Evolutionary conservation across 1,284 basidiomycete genomes (phyloP).

Genomic region (Puccinia brachypodii): DNA sequence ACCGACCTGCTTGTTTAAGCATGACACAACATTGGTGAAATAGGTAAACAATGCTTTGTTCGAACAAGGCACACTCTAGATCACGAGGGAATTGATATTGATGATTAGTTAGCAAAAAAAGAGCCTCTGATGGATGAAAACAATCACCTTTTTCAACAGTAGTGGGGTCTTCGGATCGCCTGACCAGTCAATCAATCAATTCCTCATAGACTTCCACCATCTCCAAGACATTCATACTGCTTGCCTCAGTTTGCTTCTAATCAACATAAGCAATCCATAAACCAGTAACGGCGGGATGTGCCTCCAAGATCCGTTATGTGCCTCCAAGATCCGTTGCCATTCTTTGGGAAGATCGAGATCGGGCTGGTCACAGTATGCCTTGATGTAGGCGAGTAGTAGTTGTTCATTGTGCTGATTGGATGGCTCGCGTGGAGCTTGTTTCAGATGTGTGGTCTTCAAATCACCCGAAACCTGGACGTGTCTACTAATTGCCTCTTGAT

Average conservation of each 20-base stretch:
- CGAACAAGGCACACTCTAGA: slow-evolving; percentile 62
- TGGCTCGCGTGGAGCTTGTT: slow-evolving; percentile 10
- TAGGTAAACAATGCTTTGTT: slow-evolving; percentile 65
- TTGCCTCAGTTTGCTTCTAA: slow-evolving; percentile 43
- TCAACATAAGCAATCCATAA: slow-evolving; percentile 47
- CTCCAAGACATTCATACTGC: slow-evolving; percentile 32
- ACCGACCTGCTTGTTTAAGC: slow-evolving; percentile 72
- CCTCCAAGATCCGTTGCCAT: slow-evolving; percentile 42
- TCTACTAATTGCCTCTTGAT: slow-evolving; percentile 14
- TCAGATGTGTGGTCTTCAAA: slow-evolving; percentile 39
- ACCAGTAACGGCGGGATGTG: slow-evolving; percentile 27
- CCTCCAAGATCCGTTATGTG: too few relatives aligned
- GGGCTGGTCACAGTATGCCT: slow-evolving; percentile 41
- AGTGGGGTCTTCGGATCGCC: slow-evolving; percentile 19
- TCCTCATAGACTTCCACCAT: slow-evolving; percentile 48
- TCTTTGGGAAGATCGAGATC: slow-evolving; percentile 34
- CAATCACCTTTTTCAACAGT: slow-evolving; percentile 3
- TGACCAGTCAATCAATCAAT: slow-evolving; percentile 40
- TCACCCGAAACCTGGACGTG: slow-evolving; percentile 38
- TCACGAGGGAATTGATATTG: neutral
- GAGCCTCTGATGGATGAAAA: neutral
- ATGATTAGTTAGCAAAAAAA: neutral
- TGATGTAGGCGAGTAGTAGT: slow-evolving; percentile 36
- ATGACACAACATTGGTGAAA: slow-evolving; percentile 64
- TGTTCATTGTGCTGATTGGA: slow-evolving; percentile 31